phyloP scores from a whole-genome alignment of 345 rosid species.

The Populus pruinosa region DNA sequence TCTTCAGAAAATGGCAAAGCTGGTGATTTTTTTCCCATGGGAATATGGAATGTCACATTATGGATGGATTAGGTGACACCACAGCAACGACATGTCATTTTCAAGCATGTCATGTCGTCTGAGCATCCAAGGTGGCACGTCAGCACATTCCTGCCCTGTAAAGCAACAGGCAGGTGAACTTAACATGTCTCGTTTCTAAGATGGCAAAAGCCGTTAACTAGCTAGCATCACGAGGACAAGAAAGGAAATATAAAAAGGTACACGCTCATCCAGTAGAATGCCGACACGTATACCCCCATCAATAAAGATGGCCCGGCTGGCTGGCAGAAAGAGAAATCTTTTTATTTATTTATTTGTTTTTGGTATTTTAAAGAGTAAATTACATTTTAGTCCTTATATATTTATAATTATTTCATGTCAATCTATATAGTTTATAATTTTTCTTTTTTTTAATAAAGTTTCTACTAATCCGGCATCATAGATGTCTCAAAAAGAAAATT shows the following conservation, averaged over 20 bases:
- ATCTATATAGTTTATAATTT: not conserved
- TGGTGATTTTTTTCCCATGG: no score
- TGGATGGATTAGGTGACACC: not conserved
- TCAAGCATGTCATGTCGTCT: not conserved
- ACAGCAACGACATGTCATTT: not conserved
- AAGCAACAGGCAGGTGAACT: not conserved
- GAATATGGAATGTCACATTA: not conserved
- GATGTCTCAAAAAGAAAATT: no score
- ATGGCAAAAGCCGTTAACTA: constrained; percentile 13
- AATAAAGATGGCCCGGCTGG: constrained; percentile 23
- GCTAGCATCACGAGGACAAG: not conserved
- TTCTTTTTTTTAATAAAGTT: not conserved
- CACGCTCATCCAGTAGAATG: constrained; percentile 6
- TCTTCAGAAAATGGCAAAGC: no score
- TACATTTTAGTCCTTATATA: not conserved
- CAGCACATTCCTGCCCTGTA: not conserved
- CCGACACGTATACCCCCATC: constrained; percentile 26
- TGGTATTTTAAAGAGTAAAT: not conserved
- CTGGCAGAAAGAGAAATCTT: constrained; percentile 23
- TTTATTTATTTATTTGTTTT: not conserved
- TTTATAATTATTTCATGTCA: not conserved
- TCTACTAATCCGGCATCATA: not conserved
- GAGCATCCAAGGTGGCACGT: not conserved
- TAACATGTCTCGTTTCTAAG: not conserved
- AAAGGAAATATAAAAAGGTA: not conserved